These are phyloP conservation scores for Vigna radiata DNA, from an alignment of 306 rosid species.

Conservation along the genomic window DNA sequence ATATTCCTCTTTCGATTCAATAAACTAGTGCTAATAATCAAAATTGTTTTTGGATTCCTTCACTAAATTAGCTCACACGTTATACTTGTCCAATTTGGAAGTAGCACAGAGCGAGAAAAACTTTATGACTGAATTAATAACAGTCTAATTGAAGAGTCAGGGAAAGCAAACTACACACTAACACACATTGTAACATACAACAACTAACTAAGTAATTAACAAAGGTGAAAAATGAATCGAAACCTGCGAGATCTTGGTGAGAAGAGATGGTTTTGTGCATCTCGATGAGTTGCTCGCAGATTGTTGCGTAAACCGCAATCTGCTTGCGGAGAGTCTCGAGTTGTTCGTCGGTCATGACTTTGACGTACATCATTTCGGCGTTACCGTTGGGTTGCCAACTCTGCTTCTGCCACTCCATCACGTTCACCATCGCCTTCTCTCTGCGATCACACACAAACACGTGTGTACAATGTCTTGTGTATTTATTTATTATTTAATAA, in stretches of 20 bases:
- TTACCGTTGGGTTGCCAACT: conserved; percentile 23
- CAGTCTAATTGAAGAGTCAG: not conserved
- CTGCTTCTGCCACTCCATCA: conserved; percentile 46
- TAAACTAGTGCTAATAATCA: not conserved
- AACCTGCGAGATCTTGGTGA: conserved; percentile 75
- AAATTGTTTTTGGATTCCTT: not conserved
- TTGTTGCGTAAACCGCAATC: conserved; percentile 68
- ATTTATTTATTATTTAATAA: not conserved
- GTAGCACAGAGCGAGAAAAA: not conserved
- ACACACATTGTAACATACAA: not conserved
- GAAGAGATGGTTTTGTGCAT: conserved; percentile 69
- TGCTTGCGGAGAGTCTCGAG: conserved; percentile 85
- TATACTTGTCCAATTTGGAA: not conserved
- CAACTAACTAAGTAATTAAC: not conserved
- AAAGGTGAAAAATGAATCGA: not conserved
- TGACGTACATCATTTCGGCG: conserved; percentile 60
- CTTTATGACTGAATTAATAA: not conserved
- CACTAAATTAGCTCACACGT: not conserved
- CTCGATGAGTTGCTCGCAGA: conserved; percentile 78
- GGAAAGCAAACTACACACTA: not conserved
- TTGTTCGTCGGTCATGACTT: conserved; percentile 88
- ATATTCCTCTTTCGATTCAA: not conserved
- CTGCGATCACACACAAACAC: conserved; percentile 4
- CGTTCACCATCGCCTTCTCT: conserved; percentile 39
- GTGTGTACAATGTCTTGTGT: not conserved